Base-by-base conservation (phyloP, 805 yeast species). In the Metschnikowia chrysomelidarum region DNA sequence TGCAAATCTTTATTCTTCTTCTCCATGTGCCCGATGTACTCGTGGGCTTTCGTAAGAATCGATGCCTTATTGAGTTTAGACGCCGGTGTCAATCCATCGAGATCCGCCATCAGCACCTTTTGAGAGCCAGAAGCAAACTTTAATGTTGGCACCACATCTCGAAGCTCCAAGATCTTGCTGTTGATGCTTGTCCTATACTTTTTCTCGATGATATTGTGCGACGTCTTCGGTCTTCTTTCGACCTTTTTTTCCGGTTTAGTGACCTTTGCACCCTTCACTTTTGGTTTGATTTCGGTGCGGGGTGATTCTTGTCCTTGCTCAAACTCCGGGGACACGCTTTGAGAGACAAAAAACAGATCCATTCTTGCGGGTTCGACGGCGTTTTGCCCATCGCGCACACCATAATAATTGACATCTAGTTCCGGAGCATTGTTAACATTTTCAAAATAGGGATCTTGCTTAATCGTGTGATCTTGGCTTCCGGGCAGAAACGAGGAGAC, bases 151-250 rank as follows among this genome's bases (percentile, higher is more conserved):
- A 86, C 94, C 3, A 87, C 82, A 47, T 83, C 83, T 52, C 87
- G 67, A 20, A 85, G 69, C 27, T 80, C 82, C 21, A 75, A 46
- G 30, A 85, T 83, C 56, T 80, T 82, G 35, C 81, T 68, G 51
- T 83, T 85, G 46, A 85, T 82, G 51, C 85, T 84, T 14, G 85
- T 80, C 47, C 94, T 61, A 59, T 86, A 86, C 52, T 82, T 80
- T 60, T 84, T 84, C 54, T 86, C 94, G 47, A 85, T 80, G 69
- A 82, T 77, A 52, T 84, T 85, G 60, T 85, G 94, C 6, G 86
- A 73, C 1, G 80, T 68, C 58, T 81, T 73, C 36, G 73, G 75
- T 22, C 19, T 27, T 27, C n/a, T 27, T 10, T 19, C n/a, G n/a
- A n/a, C n/a, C 55, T 77, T 78, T 40, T 67, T 67, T 42, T 62